Base-by-base conservation (phyloP, 2,329 filamentous ascomycete species). In the Botrytis medusae region DNA sequence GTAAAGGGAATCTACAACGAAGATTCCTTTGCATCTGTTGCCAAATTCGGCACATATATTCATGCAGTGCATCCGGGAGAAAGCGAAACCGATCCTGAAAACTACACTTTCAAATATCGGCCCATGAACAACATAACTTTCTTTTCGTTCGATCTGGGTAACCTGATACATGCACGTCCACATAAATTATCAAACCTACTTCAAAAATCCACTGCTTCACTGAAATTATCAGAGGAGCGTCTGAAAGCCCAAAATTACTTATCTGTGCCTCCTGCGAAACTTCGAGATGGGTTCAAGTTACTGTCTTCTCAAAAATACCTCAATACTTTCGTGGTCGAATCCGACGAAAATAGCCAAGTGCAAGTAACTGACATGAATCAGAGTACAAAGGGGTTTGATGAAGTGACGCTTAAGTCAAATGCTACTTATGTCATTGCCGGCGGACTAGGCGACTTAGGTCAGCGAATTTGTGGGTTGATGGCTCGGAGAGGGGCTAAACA, bases 391-490 rank as follows among this genome's bases (percentile, higher is more conserved):
- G 25, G n/a, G 12, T 29, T 5, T 54, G 14, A 54, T 54, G n/a
- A 54, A 29, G 5, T 54, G 51, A 54, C 51, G 10, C n/a, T 54
- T 29, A 8, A 54, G 5, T 63, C 34, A 63, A 79, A 79, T 9
- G 80, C 78, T 5, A 77, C 79, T 5, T 81, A 79, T 67, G 48
- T 80, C 44, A 65, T 81, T 34, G 74, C 77, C 64, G 79, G 79
- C 9, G 76, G 79, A 29, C 75, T 79, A 32, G 79, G 80, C 54
- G 81, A 78, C 34, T 70, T 81, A 48, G 80, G 81, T n/a, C 74
- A 79, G 22, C 75, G 74, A 57, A 77, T 81, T 40, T 77, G 76
- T 1, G 71, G 72, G 63, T 79, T 77, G 75, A 79, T 82, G 78
- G 78, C 77, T 10, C 71, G 71, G 16, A 75, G 75, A 14, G 80